These are phyloP conservation scores for Blastocystis sp. DNA, from an alignment of 352 stramenopile species.

Conservation along the genomic window DNA sequence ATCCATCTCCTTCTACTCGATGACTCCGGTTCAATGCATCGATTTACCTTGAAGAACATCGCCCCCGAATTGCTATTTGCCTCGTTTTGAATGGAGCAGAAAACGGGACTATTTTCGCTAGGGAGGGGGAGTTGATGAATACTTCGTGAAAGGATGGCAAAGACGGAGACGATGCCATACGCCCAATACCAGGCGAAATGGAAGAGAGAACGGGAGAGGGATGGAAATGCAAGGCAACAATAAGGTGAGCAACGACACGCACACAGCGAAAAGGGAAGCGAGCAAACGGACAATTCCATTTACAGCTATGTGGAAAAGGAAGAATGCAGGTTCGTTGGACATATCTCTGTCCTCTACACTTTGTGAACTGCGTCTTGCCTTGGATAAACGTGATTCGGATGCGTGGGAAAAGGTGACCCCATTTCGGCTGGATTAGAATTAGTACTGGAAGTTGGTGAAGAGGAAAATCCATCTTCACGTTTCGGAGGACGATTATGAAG, in stretches of 20 bases:
- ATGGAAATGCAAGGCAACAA: too few relatives aligned
- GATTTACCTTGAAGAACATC: slow-evolving; percentile 63
- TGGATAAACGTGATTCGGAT: neutral
- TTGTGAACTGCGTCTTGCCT: neutral
- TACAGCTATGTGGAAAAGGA: neutral
- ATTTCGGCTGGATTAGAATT: neutral
- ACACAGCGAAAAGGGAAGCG: neutral
- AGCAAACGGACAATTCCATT: neutral
- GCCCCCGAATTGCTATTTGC: neutral
- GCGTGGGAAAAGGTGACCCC: slow-evolving; percentile 21
- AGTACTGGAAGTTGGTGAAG: slow-evolving; percentile 53
- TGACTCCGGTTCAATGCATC: neutral
- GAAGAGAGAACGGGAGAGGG: neutral
- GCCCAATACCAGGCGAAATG: neutral
- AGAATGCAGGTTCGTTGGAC: neutral
- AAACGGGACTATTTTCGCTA: neutral
- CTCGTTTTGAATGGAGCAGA: neutral
- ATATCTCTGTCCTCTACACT: neutral
- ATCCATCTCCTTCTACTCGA: slow-evolving; percentile 69
- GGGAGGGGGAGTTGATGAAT: neutral
- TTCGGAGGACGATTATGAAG: neutral
- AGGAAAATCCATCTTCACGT: slow-evolving; percentile 2
- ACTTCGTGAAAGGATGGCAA: neutral
- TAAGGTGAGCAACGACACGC: too few relatives aligned
- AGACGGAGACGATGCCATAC: neutral